Conservation (phyloP, 192 early-diverging fungal genomes). For the Funneliformis mosseae region DNA sequence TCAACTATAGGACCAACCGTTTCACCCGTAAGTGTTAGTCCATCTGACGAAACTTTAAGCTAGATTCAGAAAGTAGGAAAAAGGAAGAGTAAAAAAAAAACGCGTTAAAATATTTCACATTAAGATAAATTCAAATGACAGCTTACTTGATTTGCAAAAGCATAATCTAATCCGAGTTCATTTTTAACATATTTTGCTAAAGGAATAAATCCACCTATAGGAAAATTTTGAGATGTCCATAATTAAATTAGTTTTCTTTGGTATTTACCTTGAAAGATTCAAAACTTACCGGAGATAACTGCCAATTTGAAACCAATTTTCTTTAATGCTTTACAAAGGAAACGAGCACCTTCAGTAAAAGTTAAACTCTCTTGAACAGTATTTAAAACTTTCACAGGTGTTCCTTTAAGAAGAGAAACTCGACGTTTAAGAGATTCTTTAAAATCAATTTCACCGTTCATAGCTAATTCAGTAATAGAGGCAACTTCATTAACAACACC, state of each 20-base stretch:
- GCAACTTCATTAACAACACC: conserved; percentile 92
- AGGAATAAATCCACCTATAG: conserved; percentile 87
- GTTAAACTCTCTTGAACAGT: conserved; percentile 71
- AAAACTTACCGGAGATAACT: conserved; percentile 79
- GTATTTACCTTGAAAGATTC: background rate
- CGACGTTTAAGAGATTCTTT: conserved; percentile 88
- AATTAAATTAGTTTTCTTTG: no score
- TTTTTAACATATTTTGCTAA: conserved; percentile 89
- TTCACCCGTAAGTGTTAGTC: conserved; percentile 80
- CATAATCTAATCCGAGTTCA: conserved; percentile 92
- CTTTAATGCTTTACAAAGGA: conserved; percentile 87
- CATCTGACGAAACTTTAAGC: conserved; percentile 85
- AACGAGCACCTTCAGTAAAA: conserved; percentile 91
- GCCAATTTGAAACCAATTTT: conserved; percentile 93
- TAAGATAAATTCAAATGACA: background rate
- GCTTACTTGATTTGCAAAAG: conserved; percentile 89
- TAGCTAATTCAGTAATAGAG: conserved; percentile 91
- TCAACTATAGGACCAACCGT: conserved; percentile 90
- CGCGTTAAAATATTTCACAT: background rate
- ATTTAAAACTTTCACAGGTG: conserved; percentile 79
- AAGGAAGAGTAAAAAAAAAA: background rate
- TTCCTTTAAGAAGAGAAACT: conserved; percentile 86
- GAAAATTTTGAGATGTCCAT: background rate
- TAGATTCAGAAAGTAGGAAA: conserved; percentile 37
- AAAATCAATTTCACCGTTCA: conserved; percentile 98